Conservation (phyloP, 306 rosid genomes). For the Quillaja saponaria region DNA sequence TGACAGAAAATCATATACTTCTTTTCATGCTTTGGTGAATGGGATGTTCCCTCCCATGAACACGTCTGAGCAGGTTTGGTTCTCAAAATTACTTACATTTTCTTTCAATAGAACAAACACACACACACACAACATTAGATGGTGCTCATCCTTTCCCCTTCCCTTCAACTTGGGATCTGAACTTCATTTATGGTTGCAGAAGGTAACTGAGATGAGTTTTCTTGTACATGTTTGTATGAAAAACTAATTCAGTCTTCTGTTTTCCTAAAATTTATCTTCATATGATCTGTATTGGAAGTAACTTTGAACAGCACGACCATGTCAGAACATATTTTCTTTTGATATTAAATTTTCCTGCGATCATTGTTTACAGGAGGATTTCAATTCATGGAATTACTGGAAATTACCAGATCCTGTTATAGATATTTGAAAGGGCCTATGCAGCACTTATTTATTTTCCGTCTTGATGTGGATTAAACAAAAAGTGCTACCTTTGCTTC, state of each 20-base stretch:
- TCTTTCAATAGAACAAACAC: not conserved
- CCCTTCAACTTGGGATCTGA: constrained; percentile 24
- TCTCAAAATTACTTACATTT: constrained; percentile 2
- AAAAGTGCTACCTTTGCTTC: constrained; percentile 29
- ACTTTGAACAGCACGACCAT: too few relatives aligned
- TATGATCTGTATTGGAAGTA: not conserved
- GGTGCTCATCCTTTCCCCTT: constrained; percentile 2
- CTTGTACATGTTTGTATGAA: not conserved
- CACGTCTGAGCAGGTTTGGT: constrained; percentile 72
- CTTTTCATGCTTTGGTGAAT: constrained; percentile 85
- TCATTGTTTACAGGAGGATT: constrained; percentile 74
- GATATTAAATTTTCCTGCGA: constrained; percentile 13
- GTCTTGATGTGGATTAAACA: constrained; percentile 28
- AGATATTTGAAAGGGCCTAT: constrained; percentile 40
- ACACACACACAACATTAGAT: not conserved
- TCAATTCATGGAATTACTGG: constrained; percentile 95
- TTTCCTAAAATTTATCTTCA: not conserved
- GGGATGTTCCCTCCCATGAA: constrained; percentile 78
- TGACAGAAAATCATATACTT: constrained; percentile 73
- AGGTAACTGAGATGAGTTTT: constrained; percentile 8
- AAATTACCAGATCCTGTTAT: constrained; percentile 57
- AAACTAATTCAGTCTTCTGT: not conserved
- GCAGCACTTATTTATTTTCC: constrained; percentile 20
- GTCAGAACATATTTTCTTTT: too few relatives aligned
- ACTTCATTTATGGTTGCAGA: constrained; percentile 18